Conservation (phyloP, 768 basidiomycete species). For the Phylloporus rhodoxanthus region DNA sequence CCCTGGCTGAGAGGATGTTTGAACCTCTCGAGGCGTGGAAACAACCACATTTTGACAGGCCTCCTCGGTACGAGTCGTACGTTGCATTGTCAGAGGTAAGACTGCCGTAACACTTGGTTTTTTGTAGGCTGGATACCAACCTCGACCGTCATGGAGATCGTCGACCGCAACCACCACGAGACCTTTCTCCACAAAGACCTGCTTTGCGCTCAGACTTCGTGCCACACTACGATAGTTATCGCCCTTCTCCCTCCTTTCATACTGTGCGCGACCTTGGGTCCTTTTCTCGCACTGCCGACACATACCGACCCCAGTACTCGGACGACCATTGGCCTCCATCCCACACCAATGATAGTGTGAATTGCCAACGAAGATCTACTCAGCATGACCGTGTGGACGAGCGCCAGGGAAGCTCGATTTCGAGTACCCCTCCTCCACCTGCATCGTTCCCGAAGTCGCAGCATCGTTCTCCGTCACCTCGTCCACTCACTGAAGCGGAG, state of each 20-base stretch:
- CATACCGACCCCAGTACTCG: constrained; percentile 46
- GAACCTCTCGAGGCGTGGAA: constrained; percentile 74
- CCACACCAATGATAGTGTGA: constrained; percentile 29
- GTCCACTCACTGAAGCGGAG: constrained; percentile 7
- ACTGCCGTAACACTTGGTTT: constrained; percentile 11
- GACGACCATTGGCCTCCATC: constrained; percentile 30
- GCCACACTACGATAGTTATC: constrained; percentile 45
- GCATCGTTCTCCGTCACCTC: constrained; percentile 21
- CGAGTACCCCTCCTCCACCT: constrained; percentile 28
- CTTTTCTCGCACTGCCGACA: constrained; percentile 37
- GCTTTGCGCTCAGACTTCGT: constrained; percentile 30
- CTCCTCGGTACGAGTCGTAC: constrained; percentile 37
- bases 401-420: constrained; percentile 27
- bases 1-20: constrained; percentile 50
- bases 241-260: constrained; percentile 34
- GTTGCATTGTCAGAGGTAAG: constrained; percentile 24
- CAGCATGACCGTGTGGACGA: constrained; percentile 25
- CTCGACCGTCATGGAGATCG: constrained; percentile 35
- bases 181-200: constrained; percentile 35
- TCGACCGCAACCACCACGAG: constrained; percentile 30
- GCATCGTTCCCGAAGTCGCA: constrained; percentile 16
- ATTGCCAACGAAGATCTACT: constrained; percentile 17
- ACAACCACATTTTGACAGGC: constrained; percentile 46
- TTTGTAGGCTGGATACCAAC: constrained; percentile 23
- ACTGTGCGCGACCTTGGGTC: constrained; percentile 37